Evolutionary conservation across 1,284 basidiomycete genomes (phyloP).

Genomic region (Ustilago trichophora): DNA sequence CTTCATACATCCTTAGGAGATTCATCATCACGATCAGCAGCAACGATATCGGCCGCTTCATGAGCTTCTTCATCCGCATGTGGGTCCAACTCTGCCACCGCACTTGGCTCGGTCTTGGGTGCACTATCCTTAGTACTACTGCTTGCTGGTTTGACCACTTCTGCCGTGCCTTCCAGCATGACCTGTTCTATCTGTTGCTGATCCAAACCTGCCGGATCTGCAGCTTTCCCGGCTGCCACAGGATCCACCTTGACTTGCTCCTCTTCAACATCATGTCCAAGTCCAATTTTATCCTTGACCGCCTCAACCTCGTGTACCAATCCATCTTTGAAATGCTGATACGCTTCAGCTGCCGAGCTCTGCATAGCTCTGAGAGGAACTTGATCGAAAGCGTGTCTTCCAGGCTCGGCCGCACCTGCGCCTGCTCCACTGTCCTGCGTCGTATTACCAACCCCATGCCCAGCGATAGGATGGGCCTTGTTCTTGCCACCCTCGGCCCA

Average conservation of each 20-base stretch:
- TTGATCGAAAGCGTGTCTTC: conserved; percentile 43
- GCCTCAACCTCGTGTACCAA: conserved; percentile 31
- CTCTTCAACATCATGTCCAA: neutral
- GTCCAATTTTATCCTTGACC: conserved; percentile 27
- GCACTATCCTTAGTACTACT: neutral
- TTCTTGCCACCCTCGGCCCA: conserved; percentile 10
- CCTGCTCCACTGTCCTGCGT: conserved; percentile 2
- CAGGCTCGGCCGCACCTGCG: conserved; percentile 27
- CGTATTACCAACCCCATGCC: conserved; percentile 1
- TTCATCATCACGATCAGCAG: conserved; percentile 17
- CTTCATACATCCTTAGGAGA: conserved; percentile 1
- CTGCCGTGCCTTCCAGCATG: conserved; percentile 50
- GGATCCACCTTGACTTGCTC: conserved; percentile 5
- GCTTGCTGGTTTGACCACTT: conserved; percentile 6
- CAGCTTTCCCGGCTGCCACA: conserved; percentile 12
- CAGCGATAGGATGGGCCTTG: neutral
- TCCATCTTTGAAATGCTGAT: conserved; percentile 22
- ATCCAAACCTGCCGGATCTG: conserved; percentile 48
- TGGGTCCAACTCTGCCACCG: conserved; percentile 10
- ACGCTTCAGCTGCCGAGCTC: conserved; percentile 19
- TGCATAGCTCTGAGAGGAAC: conserved; percentile 35
- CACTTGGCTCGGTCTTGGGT: conserved; percentile 10
- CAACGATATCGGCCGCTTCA: conserved; percentile 37
- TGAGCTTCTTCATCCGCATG: conserved; percentile 46
- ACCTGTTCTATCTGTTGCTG: conserved; percentile 53